A percentile compares a stretch with the other conserved stretches of the same genome.
Evolutionary conservation across 345 rosid genomes (phyloP).

Genomic region (Citrus sinensis): DNA sequence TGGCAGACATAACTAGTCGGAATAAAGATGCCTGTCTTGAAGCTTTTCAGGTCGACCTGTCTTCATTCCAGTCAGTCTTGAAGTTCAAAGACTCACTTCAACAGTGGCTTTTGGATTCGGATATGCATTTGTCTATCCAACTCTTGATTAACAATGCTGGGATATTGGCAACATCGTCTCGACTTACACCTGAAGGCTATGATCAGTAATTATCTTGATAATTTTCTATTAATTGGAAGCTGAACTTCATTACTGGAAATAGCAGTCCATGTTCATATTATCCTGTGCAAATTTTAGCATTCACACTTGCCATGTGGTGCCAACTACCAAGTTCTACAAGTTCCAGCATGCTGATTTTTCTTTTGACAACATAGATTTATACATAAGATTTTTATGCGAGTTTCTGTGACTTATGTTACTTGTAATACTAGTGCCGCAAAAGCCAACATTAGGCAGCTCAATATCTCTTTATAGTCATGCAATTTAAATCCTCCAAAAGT

Average conservation of each 20-base stretch:
- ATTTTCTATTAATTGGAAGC: not conserved
- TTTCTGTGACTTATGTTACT: not conserved
- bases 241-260: not conserved
- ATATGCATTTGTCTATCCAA: slow-evolving; percentile 76
- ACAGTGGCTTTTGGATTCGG: slow-evolving; percentile 70
- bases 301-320: not conserved
- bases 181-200: slow-evolving; percentile 66
- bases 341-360: slow-evolving; percentile 3
- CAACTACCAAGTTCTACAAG: not conserved
- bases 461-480: not conserved
- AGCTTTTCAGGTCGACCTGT: slow-evolving; percentile 68
- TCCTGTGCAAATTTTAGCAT: not conserved
- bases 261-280: not conserved
- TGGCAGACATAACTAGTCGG: slow-evolving; percentile 41
- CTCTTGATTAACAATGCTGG: slow-evolving; percentile 93
- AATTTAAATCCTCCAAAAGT: not conserved
- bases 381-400: not conserved
- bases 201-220: slow-evolving; percentile 52
- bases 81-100: slow-evolving; percentile 61
- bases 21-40: slow-evolving; percentile 52
- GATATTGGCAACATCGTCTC: slow-evolving; percentile 65
- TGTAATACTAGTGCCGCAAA: not conserved
- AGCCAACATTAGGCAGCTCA: not conserved
- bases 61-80: slow-evolving; percentile 61
- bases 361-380: not conserved